These are phyloP conservation scores for Sarocladium brachiariae DNA, from an alignment of 2,329 filamentous ascomycete genomes.

Conservation along the genomic window DNA sequence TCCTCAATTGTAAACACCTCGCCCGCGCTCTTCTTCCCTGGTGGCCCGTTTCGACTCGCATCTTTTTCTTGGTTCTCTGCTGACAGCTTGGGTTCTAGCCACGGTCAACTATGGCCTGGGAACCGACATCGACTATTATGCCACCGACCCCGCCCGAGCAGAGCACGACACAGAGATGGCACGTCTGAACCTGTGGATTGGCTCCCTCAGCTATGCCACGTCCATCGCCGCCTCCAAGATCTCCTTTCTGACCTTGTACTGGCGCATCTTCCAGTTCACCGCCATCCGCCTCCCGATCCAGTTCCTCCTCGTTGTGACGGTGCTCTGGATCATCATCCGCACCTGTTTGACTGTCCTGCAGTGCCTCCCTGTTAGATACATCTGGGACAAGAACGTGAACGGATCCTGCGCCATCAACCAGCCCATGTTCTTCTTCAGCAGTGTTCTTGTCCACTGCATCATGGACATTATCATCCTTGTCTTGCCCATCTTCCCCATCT, in stretches of 20 bases:
- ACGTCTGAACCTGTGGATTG: neutral
- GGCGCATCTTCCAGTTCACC: constrained; percentile 22
- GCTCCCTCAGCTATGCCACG: constrained; percentile 17
- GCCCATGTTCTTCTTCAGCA: constrained; percentile 20
- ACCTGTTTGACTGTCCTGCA: constrained; percentile 16
- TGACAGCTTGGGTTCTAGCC: neutral
- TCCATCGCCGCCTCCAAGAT: constrained; percentile 21
- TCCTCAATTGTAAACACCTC: neutral
- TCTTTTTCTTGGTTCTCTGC: too few relatives aligned
- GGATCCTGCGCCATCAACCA: constrained; percentile 18
- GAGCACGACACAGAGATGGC: neutral
- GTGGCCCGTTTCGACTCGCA: neutral
- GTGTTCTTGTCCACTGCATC: constrained; percentile 17
- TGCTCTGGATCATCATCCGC: constrained; percentile 5
- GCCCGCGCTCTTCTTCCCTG: neutral
- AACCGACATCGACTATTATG: neutral
- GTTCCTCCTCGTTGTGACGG: constrained; percentile 15
- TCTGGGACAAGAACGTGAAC: constrained; percentile 19
- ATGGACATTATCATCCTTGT: constrained; percentile 19
- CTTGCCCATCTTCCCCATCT: constrained; percentile 19
- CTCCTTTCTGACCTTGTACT: constrained; percentile 23
- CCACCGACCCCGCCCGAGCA: neutral
- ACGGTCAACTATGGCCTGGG: neutral
- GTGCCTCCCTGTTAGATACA: constrained; percentile 21
- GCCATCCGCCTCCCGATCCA: constrained; percentile 19